Evolutionary conservation across 495 filamentous ascomycete species (phyloP).

Genomic region (Xylaria nigripes): DNA sequence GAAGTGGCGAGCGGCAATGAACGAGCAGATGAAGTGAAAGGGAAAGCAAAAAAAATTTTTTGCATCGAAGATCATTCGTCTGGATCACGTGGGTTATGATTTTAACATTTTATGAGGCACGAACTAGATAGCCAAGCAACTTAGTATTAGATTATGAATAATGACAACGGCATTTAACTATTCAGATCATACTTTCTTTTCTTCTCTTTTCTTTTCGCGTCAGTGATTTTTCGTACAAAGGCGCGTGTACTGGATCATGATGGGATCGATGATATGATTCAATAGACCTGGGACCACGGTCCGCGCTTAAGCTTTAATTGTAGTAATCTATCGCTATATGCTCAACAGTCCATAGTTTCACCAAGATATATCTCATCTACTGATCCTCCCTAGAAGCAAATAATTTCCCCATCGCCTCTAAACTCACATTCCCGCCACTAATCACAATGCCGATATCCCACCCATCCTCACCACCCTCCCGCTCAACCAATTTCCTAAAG

Average conservation of each 20-base stretch:
- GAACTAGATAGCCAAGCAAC: too few species aligned
- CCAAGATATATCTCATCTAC: neutral
- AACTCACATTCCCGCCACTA: slow-evolving; percentile 82
- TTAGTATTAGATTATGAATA: too few species aligned
- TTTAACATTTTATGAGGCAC: neutral
- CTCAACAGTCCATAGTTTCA: neutral
- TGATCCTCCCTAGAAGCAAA: slow-evolving; percentile 35
- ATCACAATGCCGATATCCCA: slow-evolving; percentile 87
- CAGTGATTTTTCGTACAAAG: too few species aligned
- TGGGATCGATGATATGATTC: too few species aligned
- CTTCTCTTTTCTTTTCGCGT: too few species aligned
- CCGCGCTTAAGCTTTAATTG: too few species aligned
- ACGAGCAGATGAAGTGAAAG: slow-evolving; percentile 28
- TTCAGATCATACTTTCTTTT: too few species aligned
- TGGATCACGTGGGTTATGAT: neutral
- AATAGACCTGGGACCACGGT: too few species aligned
- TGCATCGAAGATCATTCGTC: too few species aligned
- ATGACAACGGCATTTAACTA: too few species aligned
- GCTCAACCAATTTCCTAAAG: slow-evolving; percentile 62
- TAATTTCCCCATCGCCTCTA: slow-evolving; percentile 65
- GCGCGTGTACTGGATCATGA: too few species aligned
- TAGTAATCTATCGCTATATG: too few species aligned
- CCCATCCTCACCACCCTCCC: slow-evolving; percentile 60
- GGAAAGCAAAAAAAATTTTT: neutral
- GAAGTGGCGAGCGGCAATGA: slow-evolving; percentile 64